phyloP scores from a whole-genome alignment of 805 yeast genomes.

The Candida rishiriensis region DNA sequence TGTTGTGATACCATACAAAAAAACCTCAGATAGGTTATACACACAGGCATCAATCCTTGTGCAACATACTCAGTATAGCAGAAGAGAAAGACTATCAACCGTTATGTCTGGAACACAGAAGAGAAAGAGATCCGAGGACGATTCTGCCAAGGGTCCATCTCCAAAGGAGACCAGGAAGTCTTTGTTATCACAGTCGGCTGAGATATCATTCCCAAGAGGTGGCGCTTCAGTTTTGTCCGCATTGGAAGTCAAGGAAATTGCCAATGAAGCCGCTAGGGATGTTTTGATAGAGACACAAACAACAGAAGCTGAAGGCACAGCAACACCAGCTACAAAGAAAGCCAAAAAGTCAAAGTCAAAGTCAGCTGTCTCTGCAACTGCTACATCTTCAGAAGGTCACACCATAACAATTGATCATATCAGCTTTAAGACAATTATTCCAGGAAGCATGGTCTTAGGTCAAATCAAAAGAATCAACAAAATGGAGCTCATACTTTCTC shows the following conservation, averaged over 20 bases:
- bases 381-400: slow-evolving; percentile 25
- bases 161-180: slow-evolving; percentile 18
- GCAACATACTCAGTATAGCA: no score
- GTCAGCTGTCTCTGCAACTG: slow-evolving; percentile 12
- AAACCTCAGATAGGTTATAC: no score
- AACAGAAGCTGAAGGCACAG: background rate
- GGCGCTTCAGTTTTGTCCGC: slow-evolving; percentile 85
- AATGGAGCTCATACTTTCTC: slow-evolving; percentile 60
- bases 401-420: slow-evolving; percentile 57
- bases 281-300: slow-evolving; percentile 54
- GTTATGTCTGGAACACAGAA: slow-evolving; percentile 27
- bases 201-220: slow-evolving; percentile 88
- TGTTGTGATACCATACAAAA: no score
- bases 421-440: slow-evolving; percentile 54
- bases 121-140: slow-evolving; percentile 45
- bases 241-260: slow-evolving; percentile 85
- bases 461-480: slow-evolving; percentile 59
- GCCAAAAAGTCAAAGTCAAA: slow-evolving; percentile 26
- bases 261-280: slow-evolving; percentile 88
- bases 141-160: background rate
- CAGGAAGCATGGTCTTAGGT: slow-evolving; percentile 76
- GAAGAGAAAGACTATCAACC: no score
- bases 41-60: no score
- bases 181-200: slow-evolving; percentile 31
- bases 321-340: slow-evolving; percentile 21